A percentile compares a stretch with the other conserved stretches of the same genome.
These are phyloP conservation scores for Heterobasidion occidentale DNA, from an alignment of 1,284 basidiomycete genomes.

Conservation along the genomic window DNA sequence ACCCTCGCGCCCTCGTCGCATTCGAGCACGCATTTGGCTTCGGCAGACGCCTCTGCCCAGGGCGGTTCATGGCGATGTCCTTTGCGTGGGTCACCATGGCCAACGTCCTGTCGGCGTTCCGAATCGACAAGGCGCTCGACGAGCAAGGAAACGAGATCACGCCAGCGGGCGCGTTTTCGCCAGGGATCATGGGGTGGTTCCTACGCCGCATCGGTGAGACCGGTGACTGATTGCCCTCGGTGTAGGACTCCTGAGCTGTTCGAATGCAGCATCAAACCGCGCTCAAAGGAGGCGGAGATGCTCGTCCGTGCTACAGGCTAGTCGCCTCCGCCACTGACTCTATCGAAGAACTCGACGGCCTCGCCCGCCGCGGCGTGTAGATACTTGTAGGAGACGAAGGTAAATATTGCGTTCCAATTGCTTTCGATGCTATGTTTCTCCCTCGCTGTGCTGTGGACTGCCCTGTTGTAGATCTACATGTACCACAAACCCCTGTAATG, in stretches of 20 bases:
- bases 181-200: conserved; percentile 14
- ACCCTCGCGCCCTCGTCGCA: conserved; percentile 7
- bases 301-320: conserved; percentile 8
- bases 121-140: conserved; percentile 15
- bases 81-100: conserved; percentile 16
- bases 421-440: background rate
- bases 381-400: too few species aligned
- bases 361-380: too few species aligned
- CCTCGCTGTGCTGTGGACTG: background rate
- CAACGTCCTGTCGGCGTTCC: conserved; percentile 15
- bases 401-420: background rate
- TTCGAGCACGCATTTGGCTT: conserved; percentile 15
- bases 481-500: background rate
- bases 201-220: too few species aligned
- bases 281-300: conserved; percentile 9
- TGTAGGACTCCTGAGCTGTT: conserved; percentile 11
- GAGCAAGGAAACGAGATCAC: conserved; percentile 14
- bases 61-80: conserved; percentile 17
- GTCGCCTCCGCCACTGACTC: background rate
- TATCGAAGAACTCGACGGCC: too few species aligned
- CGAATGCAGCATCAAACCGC: conserved; percentile 10
- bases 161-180: conserved; percentile 10
- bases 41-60: conserved; percentile 17
- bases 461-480: background rate
- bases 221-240: too few species aligned